A percentile compares a stretch with the other conserved stretches of the same genome.
phyloP scores from a whole-genome alignment of 108 stramenopile genomes.

The Fragilaria radians region DNA sequence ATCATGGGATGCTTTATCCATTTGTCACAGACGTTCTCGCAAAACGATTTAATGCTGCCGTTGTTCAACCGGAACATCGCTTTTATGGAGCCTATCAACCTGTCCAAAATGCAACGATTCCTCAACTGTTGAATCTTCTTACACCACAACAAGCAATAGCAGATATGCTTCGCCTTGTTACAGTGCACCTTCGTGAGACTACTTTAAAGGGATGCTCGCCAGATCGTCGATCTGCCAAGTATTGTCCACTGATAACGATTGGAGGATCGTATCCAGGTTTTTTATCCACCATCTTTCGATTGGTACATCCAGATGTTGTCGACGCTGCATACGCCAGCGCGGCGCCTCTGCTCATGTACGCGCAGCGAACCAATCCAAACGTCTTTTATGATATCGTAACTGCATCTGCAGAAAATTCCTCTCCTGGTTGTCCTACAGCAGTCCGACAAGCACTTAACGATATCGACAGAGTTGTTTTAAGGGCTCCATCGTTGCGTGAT shows the following conservation, averaged over 20 bases:
- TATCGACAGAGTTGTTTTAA: conserved; percentile 17
- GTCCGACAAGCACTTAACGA: conserved; percentile 26
- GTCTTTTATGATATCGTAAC: conserved; percentile 67
- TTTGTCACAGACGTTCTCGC: conserved; percentile 59
- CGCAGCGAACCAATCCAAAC: conserved; percentile 37
- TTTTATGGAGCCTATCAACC: conserved; percentile 77
- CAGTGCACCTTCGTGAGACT: neutral
- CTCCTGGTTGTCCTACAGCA: conserved; percentile 46
- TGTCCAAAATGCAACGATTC: conserved; percentile 11
- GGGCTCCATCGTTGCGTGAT: conserved; percentile 6
- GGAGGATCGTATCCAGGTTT: conserved; percentile 78
- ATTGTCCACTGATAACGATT: conserved; percentile 75
- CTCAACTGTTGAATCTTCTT: conserved; percentile 32
- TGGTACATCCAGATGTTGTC: conserved; percentile 50
- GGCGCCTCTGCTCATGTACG: conserved; percentile 64
- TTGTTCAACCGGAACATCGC: conserved; percentile 74
- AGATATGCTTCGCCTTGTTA: conserved; percentile 20
- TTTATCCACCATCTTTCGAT: conserved; percentile 58
- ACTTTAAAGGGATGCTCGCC: conserved; percentile 27
- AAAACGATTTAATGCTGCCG: conserved; percentile 51
- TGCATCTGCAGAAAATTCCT: conserved; percentile 41
- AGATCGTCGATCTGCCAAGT: conserved; percentile 28
- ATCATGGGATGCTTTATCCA: conserved; percentile 58
- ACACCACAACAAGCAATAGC: conserved; percentile 63
- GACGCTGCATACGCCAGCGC: conserved; percentile 60